Conservation (phyloP, 1,284 basidiomycete species). For the Leccinum griseonigrum region DNA sequence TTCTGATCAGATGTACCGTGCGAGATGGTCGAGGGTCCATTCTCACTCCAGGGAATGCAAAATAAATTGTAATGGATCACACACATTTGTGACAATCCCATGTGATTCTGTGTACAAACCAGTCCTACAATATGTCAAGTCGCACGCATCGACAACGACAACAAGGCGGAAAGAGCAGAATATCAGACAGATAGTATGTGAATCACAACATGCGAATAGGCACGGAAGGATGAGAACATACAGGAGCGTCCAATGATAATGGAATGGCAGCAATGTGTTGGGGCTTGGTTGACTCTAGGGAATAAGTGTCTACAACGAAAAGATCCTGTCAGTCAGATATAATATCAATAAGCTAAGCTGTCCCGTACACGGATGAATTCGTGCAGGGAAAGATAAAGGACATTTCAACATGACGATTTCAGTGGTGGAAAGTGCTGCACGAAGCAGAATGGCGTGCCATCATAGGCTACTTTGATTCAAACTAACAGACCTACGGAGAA, state of each 20-base stretch:
- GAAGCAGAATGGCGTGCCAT: neutral
- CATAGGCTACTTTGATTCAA: slow-evolving; percentile 4
- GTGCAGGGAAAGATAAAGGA: neutral
- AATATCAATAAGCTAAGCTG: neutral
- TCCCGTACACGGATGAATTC: neutral
- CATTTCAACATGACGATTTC: neutral
- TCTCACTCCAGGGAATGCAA: neutral
- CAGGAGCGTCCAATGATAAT: slow-evolving; percentile 80
- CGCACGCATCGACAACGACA: neutral
- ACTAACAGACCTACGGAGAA: neutral
- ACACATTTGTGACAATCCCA: slow-evolving; percentile 85
- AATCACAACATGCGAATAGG: slow-evolving; percentile 10
- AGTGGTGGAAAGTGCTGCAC: neutral
- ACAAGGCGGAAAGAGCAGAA: neutral
- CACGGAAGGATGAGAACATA: slow-evolving; percentile 26
- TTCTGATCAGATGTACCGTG: neutral
- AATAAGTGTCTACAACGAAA: slow-evolving; percentile 64
- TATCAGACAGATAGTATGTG: neutral
- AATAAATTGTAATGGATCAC: slow-evolving; percentile 16
- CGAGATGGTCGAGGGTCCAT: neutral
- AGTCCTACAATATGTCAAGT: slow-evolving; percentile 49
- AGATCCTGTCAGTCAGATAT: slow-evolving; percentile 5
- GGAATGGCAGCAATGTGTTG: neutral
- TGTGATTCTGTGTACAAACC: slow-evolving; percentile 84
- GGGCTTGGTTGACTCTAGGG: slow-evolving; percentile 50